These are phyloP conservation scores for Cordyceps pruinosa DNA, from an alignment of 2,329 filamentous ascomycete species.

Conservation along the genomic window DNA sequence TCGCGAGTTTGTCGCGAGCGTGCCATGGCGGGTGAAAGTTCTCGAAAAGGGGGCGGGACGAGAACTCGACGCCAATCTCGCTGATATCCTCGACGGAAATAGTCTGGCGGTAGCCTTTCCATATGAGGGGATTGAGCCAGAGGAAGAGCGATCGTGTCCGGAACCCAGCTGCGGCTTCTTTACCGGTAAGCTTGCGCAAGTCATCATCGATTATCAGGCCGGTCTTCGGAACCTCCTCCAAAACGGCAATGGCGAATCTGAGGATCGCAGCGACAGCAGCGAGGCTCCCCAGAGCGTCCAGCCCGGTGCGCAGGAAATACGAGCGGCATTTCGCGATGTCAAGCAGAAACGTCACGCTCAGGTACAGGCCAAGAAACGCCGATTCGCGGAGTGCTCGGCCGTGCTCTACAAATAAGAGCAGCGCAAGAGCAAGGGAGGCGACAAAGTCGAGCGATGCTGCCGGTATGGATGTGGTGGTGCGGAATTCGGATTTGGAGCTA, in stretches of 20 bases:
- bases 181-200: neutral
- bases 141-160: neutral
- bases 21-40: neutral
- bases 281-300: constrained; percentile 20
- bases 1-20: neutral
- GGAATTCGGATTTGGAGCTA: neutral
- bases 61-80: constrained; percentile 1
- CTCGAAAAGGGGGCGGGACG: neutral
- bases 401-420: constrained; percentile 22
- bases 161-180: neutral
- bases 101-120: neutral
- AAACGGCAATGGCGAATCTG: constrained; percentile 22
- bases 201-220: neutral
- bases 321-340: constrained; percentile 28
- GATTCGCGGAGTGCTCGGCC: constrained; percentile 25
- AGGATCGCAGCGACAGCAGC: constrained; percentile 20
- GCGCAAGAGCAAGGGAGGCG: neutral
- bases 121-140: neutral
- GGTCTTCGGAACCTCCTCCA: constrained; percentile 27
- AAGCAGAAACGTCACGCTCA: constrained; percentile 26
- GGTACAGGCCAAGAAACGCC: constrained; percentile 24
- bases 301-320: constrained; percentile 23
- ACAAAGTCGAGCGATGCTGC: neutral
- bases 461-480: neutral
- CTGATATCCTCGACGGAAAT: neutral